These are phyloP conservation scores for Rubroboletus pulcherrimus DNA, from an alignment of 768 basidiomycete genomes.

Conservation along the genomic window DNA sequence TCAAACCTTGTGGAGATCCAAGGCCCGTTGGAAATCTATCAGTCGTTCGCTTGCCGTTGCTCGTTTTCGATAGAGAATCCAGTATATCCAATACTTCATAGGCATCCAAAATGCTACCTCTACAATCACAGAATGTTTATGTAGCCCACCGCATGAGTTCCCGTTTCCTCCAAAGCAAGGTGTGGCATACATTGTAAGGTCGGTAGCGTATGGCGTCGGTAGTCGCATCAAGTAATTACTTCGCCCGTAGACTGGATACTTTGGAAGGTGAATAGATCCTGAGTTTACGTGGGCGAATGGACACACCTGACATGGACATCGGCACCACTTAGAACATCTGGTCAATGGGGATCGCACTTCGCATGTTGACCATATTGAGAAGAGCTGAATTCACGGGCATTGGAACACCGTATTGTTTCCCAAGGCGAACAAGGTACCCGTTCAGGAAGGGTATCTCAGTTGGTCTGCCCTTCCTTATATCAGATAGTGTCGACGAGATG, in stretches of 20 bases:
- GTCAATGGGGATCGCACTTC: constrained; percentile 52
- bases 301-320: constrained; percentile 8
- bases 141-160: background rate
- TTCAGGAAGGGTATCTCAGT: constrained; percentile 85
- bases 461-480: constrained; percentile 53
- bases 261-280: background rate
- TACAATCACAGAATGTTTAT: background rate
- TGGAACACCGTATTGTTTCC: constrained; percentile 48
- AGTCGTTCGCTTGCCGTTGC: too few relatives aligned
- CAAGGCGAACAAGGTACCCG: constrained; percentile 72
- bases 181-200: background rate
- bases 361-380: constrained; percentile 56
- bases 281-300: background rate
- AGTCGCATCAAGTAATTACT: too few relatives aligned
- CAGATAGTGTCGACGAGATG: constrained; percentile 77
- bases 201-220: background rate
- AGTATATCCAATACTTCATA: background rate
- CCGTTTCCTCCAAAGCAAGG: background rate
- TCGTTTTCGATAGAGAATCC: background rate
- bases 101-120: background rate
- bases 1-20: background rate
- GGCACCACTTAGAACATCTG: constrained; percentile 26
- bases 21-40: background rate
- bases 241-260: background rate
- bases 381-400: constrained; percentile 59